Conservation (phyloP, 371 early-diverging fungal genomes). For the Quaeritorhiza haematococci region DNA sequence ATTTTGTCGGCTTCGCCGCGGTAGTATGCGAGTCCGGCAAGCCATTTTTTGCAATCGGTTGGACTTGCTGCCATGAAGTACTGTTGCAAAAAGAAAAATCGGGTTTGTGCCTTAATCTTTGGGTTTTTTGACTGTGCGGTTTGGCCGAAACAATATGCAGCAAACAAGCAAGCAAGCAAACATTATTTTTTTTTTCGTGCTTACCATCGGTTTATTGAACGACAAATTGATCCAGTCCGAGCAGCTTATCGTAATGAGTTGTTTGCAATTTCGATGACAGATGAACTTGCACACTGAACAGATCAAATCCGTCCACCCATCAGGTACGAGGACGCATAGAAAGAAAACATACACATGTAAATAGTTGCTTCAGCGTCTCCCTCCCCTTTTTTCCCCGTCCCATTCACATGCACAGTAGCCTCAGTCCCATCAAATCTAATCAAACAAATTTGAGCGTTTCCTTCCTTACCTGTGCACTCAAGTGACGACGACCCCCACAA, state of each 20-base stretch:
- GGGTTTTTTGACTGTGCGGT: neutral
- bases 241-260: conserved; percentile 31
- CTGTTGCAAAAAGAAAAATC: too few species aligned
- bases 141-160: neutral
- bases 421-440: neutral
- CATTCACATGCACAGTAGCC: neutral
- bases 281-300: conserved; percentile 34
- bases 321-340: neutral
- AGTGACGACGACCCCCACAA: conserved; percentile 26
- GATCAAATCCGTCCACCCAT: too few species aligned
- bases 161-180: neutral
- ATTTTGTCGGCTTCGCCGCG: conserved; percentile 26
- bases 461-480: conserved; percentile 37
- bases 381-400: neutral
- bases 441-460: neutral
- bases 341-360: neutral
- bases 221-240: conserved; percentile 24
- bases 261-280: conserved; percentile 36
- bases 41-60: conserved; percentile 32
- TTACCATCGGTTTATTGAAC: conserved; percentile 30
- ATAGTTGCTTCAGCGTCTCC: neutral
- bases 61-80: conserved; percentile 41
- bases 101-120: neutral
- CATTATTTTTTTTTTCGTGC: too few species aligned
- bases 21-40: conserved; percentile 33